Conservation (phyloP, 2,329 filamentous ascomycete species). For the Purpureocillium takamizusanense region DNA sequence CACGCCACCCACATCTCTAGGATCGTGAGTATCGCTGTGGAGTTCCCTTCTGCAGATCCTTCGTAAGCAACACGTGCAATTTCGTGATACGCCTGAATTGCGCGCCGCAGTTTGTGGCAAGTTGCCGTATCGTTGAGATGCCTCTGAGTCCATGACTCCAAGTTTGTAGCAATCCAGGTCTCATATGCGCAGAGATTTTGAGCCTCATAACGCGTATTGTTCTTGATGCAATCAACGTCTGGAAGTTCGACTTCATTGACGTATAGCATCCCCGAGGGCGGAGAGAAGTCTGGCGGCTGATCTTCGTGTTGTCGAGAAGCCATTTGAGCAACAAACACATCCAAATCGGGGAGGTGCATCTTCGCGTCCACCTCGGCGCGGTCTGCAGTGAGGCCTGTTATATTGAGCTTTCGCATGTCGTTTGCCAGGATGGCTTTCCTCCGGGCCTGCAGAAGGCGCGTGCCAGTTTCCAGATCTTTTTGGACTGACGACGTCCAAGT, state of each 20-base stretch:
- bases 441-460: neutral
- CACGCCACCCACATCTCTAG: constrained; percentile 50
- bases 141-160: constrained; percentile 25
- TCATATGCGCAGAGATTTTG: too few species aligned
- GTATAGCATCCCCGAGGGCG: too few species aligned
- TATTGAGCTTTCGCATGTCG: neutral
- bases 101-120: constrained; percentile 20
- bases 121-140: constrained; percentile 11
- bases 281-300: too few species aligned
- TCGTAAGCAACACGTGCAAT: constrained; percentile 22
- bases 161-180: constrained; percentile 33
- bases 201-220: too few species aligned
- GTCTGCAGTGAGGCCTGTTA: neutral
- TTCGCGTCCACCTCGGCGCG: neutral
- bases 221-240: too few species aligned
- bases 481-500: constrained; percentile 5
- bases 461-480: neutral
- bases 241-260: constrained; percentile 10
- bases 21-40: constrained; percentile 44
- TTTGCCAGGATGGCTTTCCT: neutral
- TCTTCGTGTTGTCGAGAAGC: neutral
- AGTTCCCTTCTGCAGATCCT: constrained; percentile 32
- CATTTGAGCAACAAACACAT: neutral
- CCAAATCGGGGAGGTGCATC: neutral
- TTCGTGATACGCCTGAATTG: constrained; percentile 22